Evolutionary conservation across 805 yeast species (phyloP), one percentile per base, ranked within the genome.

Genomic region (Candida silvatica): DNA sequence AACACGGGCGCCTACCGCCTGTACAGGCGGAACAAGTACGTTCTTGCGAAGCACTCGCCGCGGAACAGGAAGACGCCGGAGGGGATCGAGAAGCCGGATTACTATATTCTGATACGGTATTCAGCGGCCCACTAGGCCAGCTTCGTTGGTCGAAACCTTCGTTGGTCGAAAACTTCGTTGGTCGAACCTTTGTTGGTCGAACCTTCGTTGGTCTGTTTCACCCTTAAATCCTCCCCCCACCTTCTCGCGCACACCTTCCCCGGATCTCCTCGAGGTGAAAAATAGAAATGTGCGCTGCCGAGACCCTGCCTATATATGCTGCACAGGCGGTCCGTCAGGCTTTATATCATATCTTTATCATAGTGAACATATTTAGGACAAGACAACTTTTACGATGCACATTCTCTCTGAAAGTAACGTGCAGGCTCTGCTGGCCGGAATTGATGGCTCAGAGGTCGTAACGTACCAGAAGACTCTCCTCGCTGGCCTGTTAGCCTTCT

Each of bases 11-110:
- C 77, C 0, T 37, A 59, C 14, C 35, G 44, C 1, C 70, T 77
- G 67, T 75, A 75, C 44, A 26, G 23, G 4, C 47, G 47, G 4
- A 32, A 60, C 23, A 71, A 71, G 1, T 75, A 70, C 44, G 29
- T 25, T 0, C 32, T 44, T 3, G 53, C 70, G 1, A 48, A 42
- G 2, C 61, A 62, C 37, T 68, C 77, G 8, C 80, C 79, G 0
- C 32, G 39, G 11, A 76, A 70, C 41, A 59, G 49, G 30, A 37
- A 16, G 1, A 41, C 70, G 14, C 52, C 78, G 27, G 53, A 44
- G 32, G 61, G 50, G 23, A 38, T 55, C 0, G 33, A 64, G 1
- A 56, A 57, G 35, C 78, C 80, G 0, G 61, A 59, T 8, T 66
- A 61, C 37, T 73, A 70, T 43, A 53, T 66, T 7, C 26, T 60